Base-by-base conservation (phyloP, 257 asterid species). In the Scutellaria barbata region DNA sequence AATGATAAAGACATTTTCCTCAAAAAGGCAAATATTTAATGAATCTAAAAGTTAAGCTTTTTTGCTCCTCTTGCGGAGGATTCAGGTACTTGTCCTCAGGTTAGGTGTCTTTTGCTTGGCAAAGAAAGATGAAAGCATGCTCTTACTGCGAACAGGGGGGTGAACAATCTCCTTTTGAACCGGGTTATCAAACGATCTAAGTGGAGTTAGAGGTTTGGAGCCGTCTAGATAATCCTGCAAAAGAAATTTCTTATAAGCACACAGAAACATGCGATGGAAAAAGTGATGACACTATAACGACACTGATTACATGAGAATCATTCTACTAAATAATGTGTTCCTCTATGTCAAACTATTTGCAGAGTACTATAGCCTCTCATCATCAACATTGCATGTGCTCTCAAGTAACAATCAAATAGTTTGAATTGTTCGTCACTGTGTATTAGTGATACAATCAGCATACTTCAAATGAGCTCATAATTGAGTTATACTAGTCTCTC, bases 81-180 rank as follows among this genome's bases (percentile, higher is more conserved):
- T 51, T 83, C 77, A 81, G 76, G 82, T 65, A 43, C 20, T 72
- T 18, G 79, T 72, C 67, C 76, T 74, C 76, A 76, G 60, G 63
- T 79, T 85, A 48, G 77, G 74, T 33, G 88, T 63, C 87, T 92
- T 89, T 58, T 86, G 89, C 85, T 85, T 92, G 73, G 76, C 80
- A 76, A 88, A 92, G 85, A 92, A 84, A 25, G 89, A 68, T 0
- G 98, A 85, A 59, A 92, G 78, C 81, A 92, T 35, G 56, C 92
- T 88, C 77, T 83, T 92, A 71, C 93, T 88, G 25, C 93, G 88
- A 55, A 68, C 68, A 72, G 90, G 92, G 2, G 79, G 81, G 7
- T 80, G 83, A 40, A 81, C 76, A 57, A 60, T 46, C 70, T 81
- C 87, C 68, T 62, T 81, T 50, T 71, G 80, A 50, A 73, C 57